Evolutionary conservation across 2,329 filamentous ascomycete genomes (phyloP).

Genomic region (Aspergillus phoenicis): DNA sequence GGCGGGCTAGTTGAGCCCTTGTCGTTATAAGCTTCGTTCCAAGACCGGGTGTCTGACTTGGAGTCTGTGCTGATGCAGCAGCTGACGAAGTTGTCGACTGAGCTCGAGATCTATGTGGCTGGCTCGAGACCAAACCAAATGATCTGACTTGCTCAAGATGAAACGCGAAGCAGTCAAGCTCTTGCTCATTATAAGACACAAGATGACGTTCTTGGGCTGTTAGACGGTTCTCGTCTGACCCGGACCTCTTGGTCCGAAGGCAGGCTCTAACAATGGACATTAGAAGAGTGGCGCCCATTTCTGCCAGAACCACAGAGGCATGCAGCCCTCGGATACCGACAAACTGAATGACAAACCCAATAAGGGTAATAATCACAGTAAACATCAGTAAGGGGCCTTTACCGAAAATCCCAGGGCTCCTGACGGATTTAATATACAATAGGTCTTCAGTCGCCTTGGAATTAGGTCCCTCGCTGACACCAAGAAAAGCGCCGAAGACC

Average conservation of each 20-base stretch:
- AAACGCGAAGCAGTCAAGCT: slow-evolving; percentile 37
- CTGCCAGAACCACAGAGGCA: slow-evolving; percentile 38
- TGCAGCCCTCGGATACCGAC: slow-evolving; percentile 43
- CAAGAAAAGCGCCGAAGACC: slow-evolving; percentile 41
- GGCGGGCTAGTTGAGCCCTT: slow-evolving; percentile 24
- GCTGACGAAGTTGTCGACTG: slow-evolving; percentile 15
- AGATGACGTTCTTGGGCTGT: slow-evolving; percentile 22
- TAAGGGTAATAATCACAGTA: slow-evolving; percentile 29
- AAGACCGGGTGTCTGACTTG: not conserved
- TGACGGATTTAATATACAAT: slow-evolving; percentile 34
- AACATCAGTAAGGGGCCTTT: slow-evolving; percentile 24
- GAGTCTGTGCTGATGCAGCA: slow-evolving; percentile 3
- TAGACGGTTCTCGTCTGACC: slow-evolving; percentile 32
- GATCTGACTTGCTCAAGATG: slow-evolving; percentile 29
- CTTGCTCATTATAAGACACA: slow-evolving; percentile 31
- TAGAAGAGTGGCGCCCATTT: slow-evolving; percentile 38
- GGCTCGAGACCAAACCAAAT: slow-evolving; percentile 22
- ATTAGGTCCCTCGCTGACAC: slow-evolving; percentile 25
- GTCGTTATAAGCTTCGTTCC: slow-evolving; percentile 24
- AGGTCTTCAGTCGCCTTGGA: slow-evolving; percentile 20
- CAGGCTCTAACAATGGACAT: slow-evolving; percentile 42
- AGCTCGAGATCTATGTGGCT: slow-evolving; percentile 3
- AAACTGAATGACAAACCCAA: slow-evolving; percentile 44
- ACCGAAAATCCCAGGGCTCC: slow-evolving; percentile 17
- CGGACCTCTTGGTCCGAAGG: slow-evolving; percentile 37